These are phyloP conservation scores for Papilionanthe hybrid DNA, from an alignment of 116 monocot species.

Conservation along the genomic window DNA sequence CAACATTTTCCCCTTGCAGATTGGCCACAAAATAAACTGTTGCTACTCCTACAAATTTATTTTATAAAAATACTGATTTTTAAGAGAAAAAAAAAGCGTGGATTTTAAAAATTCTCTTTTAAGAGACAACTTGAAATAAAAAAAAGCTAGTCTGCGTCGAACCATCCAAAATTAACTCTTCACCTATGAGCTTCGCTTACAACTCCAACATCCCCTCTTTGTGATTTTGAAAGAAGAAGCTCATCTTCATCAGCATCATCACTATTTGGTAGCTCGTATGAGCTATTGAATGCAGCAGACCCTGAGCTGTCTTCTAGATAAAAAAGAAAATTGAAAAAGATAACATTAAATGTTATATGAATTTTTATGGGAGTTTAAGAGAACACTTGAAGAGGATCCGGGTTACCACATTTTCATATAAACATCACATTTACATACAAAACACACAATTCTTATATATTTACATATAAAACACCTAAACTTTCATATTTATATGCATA, in stretches of 20 bases:
- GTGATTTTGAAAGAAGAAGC: slow-evolving; percentile 34
- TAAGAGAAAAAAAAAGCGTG: no score
- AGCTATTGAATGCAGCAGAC: slow-evolving; percentile 27
- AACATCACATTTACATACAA: no score
- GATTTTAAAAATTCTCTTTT: no score
- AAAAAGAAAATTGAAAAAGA: neutral
- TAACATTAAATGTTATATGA: neutral
- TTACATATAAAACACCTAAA: no score
- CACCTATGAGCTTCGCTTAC: neutral
- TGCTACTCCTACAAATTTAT: no score
- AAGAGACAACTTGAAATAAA: neutral
- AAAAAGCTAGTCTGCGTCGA: neutral
- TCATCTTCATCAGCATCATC: slow-evolving; percentile 76
- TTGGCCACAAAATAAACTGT: no score
- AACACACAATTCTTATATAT: no score
- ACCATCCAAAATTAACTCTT: no score
- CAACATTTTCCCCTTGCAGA: no score
- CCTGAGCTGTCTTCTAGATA: slow-evolving; percentile 51
- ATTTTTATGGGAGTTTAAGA: neutral
- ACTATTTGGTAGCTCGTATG: slow-evolving; percentile 40
- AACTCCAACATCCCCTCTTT: neutral
- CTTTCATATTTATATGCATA: no score
- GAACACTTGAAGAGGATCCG: no score
- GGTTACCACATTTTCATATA: neutral
- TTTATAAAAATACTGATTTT: no score